Percentiles rank a stretch among this genome's conserved stretches.
These are phyloP conservation scores for Uronychia binucleata DNA, from an alignment of 73 alveolate species.

Conservation along the genomic window DNA sequence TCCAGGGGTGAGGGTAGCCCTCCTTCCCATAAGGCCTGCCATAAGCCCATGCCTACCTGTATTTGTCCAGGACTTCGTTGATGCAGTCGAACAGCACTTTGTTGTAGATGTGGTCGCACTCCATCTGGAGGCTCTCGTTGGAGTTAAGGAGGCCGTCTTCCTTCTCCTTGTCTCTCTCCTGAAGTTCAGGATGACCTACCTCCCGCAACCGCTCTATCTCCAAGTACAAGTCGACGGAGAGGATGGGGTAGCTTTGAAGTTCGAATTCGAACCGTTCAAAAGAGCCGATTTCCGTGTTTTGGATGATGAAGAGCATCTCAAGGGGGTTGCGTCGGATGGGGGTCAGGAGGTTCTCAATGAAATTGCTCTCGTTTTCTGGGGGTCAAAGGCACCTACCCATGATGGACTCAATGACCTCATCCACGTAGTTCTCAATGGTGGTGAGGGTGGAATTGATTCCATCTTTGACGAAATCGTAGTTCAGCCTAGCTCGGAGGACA, in stretches of 20 bases:
- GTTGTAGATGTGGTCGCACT: conserved; percentile 37
- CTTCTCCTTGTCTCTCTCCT: neutral
- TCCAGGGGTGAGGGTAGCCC: conserved; percentile 33
- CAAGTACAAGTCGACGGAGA: conserved; percentile 11
- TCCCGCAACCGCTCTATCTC: conserved; percentile 48
- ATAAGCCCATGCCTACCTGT: neutral
- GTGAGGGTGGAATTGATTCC: conserved; percentile 54
- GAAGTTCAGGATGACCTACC: conserved; percentile 7
- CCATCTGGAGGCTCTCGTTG: neutral
- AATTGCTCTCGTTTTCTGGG: conserved; percentile 24
- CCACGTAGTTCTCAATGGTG: conserved; percentile 66
- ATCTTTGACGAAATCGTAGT: neutral
- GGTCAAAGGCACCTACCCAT: neutral
- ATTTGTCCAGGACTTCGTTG: conserved; percentile 29
- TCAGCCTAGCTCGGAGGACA: too few species aligned
- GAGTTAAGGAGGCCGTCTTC: neutral
- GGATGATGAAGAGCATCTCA: conserved; percentile 47
- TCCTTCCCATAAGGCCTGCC: conserved; percentile 37
- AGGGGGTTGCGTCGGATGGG: conserved; percentile 61
- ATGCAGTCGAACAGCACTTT: conserved; percentile 23
- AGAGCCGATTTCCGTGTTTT: conserved; percentile 70
- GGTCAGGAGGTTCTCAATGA: conserved; percentile 20
- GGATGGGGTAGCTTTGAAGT: conserved; percentile 22
- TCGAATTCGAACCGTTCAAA: conserved; percentile 39
- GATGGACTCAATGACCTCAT: conserved; percentile 45